These are phyloP conservation scores for Metrosideros polymorpha DNA, from an alignment of 441 rosid species.

Conservation along the genomic window DNA sequence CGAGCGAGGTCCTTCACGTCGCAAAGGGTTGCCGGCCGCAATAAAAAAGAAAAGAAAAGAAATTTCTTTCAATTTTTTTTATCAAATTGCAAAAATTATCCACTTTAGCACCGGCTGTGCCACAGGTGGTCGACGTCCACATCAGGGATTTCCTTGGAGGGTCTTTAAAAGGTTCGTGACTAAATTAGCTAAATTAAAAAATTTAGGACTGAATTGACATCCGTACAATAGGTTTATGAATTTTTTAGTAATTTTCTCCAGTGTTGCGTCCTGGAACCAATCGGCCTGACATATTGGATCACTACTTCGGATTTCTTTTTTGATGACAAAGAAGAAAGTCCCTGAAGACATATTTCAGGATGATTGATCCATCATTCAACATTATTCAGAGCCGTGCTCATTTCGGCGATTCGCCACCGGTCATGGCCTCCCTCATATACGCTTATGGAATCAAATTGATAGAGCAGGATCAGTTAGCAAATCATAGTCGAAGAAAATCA, in stretches of 20 bases:
- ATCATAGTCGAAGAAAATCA: neutral
- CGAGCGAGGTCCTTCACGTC: too few relatives aligned
- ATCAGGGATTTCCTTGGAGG: too few relatives aligned
- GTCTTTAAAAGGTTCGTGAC: neutral
- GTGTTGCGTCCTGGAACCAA: neutral
- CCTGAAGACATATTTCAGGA: neutral
- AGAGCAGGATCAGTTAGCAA: neutral
- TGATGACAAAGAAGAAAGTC: neutral
- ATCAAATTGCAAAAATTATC: too few relatives aligned
- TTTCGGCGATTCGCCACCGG: neutral
- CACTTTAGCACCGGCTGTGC: too few relatives aligned
- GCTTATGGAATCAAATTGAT: neutral
- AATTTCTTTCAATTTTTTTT: too few relatives aligned
- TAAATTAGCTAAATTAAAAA: neutral
- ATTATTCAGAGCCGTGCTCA: neutral
- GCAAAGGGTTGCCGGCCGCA: too few relatives aligned
- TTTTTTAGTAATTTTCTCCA: neutral
- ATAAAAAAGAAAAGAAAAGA: too few relatives aligned
- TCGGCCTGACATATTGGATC: neutral
- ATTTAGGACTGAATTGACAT: neutral
- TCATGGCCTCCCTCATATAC: neutral
- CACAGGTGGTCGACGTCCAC: too few relatives aligned
- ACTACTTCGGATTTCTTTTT: neutral
- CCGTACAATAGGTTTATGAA: neutral
- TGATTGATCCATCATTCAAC: neutral